Base-by-base conservation (phyloP, 257 asterid genomes). In the Lycium ferocissimum region DNA sequence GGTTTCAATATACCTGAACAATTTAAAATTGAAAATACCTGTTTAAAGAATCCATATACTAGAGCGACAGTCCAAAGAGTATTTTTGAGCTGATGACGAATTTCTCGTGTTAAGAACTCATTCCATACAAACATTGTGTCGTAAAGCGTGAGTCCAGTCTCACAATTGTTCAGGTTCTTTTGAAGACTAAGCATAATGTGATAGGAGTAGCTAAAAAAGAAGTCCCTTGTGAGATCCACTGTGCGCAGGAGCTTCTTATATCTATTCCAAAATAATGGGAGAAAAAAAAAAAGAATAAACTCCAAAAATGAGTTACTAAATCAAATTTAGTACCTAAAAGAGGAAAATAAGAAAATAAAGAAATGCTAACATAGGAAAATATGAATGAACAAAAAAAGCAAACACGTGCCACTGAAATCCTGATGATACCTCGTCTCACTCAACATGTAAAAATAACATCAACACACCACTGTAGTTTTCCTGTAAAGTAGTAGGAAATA, bases 101-200 rank as follows among this genome's bases (percentile, higher is more conserved):
- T 93, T 22, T 93, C 94, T 1, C 98, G 98, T 53, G 98, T 95
- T 69, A 97, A 88, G 90, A 91, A 97, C 87, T 95, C 99, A n/a
- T 97, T 97, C 99, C 99, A 95, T 38, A 97, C 98, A 86, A 94
- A 97, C 97, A 97, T 90, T 43, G 97, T 95, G 87, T 97, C 99
- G 49, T 95, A 94, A 58, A 93, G 92, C n/a, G 83, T 65, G 54
- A 89, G 82, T 72, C 93, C 92, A 80, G 91, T 85, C 83, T 90
- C 94, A 86, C 89, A 92, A 85, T 90, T 91, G 91, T 94, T 90
- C 71, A 92, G 90, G 76, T 95, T 97, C 93, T 93, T 94, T 85
- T 97, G 99, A 88, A 97, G 94, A 85, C 97, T 93, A 87, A 88
- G 94, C 99, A 97, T 97, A 82, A 94, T 90, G 89, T 89, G 92